A percentile compares a stretch with the other conserved stretches of the same genome.
Conservation (phyloP, 139 green algal genomes). For the Choricystis sp. region DNA sequence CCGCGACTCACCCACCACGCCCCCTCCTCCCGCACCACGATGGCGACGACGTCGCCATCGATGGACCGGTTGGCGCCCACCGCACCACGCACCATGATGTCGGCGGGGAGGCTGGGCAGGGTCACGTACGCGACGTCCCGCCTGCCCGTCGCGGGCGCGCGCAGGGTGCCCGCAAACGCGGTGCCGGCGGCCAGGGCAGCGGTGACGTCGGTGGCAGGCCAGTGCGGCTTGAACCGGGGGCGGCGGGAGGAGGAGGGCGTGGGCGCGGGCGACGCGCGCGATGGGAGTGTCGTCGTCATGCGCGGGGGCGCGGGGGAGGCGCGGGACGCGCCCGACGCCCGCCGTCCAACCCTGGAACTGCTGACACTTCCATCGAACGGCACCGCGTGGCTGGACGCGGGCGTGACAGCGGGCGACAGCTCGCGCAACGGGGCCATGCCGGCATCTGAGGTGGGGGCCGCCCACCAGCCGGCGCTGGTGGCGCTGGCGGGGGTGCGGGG, state of each 20-base stretch:
- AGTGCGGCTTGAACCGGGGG: neutral
- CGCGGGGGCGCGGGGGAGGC: too few relatives aligned
- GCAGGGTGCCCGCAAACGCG: neutral
- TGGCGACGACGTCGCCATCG: slow-evolving; percentile 66
- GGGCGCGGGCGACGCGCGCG: neutral
- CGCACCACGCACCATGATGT: slow-evolving; percentile 31
- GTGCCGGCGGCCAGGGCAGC: neutral
- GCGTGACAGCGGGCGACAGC: too few relatives aligned
- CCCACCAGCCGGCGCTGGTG: too few relatives aligned
- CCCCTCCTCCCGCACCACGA: slow-evolving; percentile 33
- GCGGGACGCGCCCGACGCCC: neutral
- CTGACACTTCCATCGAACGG: too few relatives aligned
- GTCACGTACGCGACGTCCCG: slow-evolving; percentile 40
- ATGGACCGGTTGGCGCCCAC: slow-evolving; percentile 45
- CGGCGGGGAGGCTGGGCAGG: slow-evolving; percentile 36
- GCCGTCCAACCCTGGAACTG: too few relatives aligned
- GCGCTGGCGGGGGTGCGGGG: too few relatives aligned
- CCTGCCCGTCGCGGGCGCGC: slow-evolving; percentile 9
- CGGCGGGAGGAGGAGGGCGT: neutral
- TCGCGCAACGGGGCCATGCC: too few relatives aligned
- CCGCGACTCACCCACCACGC: slow-evolving; percentile 20
- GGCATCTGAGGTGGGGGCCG: too few relatives aligned
- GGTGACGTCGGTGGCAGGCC: neutral
- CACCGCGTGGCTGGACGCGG: too few relatives aligned
- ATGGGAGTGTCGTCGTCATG: neutral